Percentiles rank a stretch among this genome's conserved stretches.
phyloP scores from a whole-genome alignment of 768 basidiomycete species.

The Boletus huronensis region DNA sequence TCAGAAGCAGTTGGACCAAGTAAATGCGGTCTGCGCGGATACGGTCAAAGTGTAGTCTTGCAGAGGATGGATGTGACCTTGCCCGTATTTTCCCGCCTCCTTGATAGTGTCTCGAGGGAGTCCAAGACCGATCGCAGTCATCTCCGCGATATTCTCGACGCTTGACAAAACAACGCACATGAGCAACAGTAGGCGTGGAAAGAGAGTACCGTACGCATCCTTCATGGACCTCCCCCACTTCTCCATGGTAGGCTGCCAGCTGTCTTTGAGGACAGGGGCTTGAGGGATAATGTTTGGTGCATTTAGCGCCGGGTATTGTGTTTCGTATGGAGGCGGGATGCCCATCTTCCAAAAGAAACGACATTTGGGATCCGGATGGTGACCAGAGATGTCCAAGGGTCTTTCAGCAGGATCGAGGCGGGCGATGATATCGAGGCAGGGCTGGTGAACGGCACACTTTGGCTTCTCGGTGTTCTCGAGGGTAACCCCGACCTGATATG shows the following conservation, averaged over 20 bases:
- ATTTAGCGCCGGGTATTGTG: conserved; percentile 72
- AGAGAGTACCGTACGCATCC: conserved; percentile 56
- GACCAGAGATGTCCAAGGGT: conserved; percentile 78
- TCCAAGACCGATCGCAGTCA: conserved; percentile 82
- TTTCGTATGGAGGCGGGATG: conserved; percentile 69
- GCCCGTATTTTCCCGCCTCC: conserved; percentile 85
- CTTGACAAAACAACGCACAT: conserved; percentile 36
- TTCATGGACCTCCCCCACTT: conserved; percentile 91
- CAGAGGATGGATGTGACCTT: conserved; percentile 22
- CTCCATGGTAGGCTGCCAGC: conserved; percentile 74
- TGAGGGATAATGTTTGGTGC: conserved; percentile 81
- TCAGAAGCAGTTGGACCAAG: conserved; percentile 95
- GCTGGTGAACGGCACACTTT: conserved; percentile 77
- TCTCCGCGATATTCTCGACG: conserved; percentile 82
- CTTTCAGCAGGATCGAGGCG: conserved; percentile 72
- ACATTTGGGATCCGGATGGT: conserved; percentile 90
- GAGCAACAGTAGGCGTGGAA: conserved; percentile 4
- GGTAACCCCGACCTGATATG: conserved; percentile 92
- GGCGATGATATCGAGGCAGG: conserved; percentile 78
- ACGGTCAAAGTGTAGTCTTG: neutral
- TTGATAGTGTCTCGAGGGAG: conserved; percentile 66
- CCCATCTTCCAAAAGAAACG: conserved; percentile 91
- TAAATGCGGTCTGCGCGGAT: conserved; percentile 62
- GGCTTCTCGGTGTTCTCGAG: conserved; percentile 96
- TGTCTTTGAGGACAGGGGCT: conserved; percentile 49